Base-by-base conservation (phyloP, 2,329 filamentous ascomycete species). In the Colletotrichum cordylinicola region DNA sequence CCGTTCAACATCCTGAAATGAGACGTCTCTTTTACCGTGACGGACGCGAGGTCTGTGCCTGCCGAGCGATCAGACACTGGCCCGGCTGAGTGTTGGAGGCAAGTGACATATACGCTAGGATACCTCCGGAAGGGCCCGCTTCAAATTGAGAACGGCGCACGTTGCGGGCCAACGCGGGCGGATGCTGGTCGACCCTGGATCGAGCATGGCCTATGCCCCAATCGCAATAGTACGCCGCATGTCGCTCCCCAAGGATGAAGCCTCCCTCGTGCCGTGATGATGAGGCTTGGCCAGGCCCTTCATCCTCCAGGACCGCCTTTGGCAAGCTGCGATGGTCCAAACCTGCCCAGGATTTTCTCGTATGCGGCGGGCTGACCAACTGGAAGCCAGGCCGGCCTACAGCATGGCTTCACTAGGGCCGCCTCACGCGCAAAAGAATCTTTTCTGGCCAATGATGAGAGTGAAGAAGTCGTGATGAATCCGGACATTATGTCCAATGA, bases 391-490 rank as follows among this genome's bases (percentile, higher is more conserved):
- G 81, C 86, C 82, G 85, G 80, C 55, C 76, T 78, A 77, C 82
- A 79, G 82, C 82, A 82, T 79, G 79, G 80, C 80, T 79, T 85
- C 83, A 84, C 85, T 85, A 85, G 83, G 83, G 82, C 85, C 82
- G 80, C 82, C 78, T 82, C 72, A 72, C 74, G 74, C 62, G 72
- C 64, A 55, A 67, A 52, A 72, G 60, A 77, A 79, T 79, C 78
- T 81, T 84, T 85, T 84, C 82, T 85, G 85, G 82, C 87, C 86
- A 85, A 86, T 85, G 79, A 76, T 77, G 73, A 75, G 78, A 78
- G 79, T 79, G 79, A 79, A 78, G 78, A 66, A 77, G 75, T 80
- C 78, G 78, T 78, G 76, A 81, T 79, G 78, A 78, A 81, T 74
- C 79, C 82, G 80, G 80, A 82, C 82, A 83, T 83, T 83, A 81